A percentile compares a stretch with the other conserved stretches of the same genome.
Conservation (phyloP, 2,329 filamentous ascomycete species). For the Podosphaera aphanis region DNA sequence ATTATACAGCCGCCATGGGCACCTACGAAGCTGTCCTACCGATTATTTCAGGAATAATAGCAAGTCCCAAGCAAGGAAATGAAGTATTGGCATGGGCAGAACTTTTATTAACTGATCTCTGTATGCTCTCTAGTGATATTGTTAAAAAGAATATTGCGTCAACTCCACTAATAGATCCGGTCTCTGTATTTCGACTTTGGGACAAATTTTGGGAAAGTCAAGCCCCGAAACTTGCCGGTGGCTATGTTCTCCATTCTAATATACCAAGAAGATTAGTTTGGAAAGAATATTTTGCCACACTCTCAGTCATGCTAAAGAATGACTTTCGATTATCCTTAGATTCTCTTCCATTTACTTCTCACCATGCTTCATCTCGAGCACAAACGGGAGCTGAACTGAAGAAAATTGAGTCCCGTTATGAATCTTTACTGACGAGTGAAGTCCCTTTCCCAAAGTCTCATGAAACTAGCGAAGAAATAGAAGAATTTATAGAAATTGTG, state of each 20-base stretch:
- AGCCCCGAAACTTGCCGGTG: conserved; percentile 24
- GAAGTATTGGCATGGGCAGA: conserved; percentile 63
- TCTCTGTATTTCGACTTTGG: conserved; percentile 43
- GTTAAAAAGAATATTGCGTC: conserved; percentile 27
- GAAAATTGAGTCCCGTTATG: conserved; percentile 56
- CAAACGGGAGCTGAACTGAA: conserved; percentile 58
- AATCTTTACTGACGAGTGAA: conserved; percentile 53
- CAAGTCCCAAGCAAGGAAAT: conserved; percentile 27
- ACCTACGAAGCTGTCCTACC: conserved; percentile 43
- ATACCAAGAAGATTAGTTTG: conserved; percentile 48
- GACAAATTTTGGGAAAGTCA: conserved; percentile 38
- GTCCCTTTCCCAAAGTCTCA: conserved; percentile 68
- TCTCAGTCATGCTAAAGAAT: conserved; percentile 53
- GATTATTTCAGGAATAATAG: conserved; percentile 31
- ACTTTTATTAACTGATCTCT: conserved; percentile 50
- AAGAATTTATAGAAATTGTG: conserved; percentile 56
- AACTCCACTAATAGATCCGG: conserved; percentile 27
- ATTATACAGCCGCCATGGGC: conserved; percentile 34
- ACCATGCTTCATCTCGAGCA: conserved; percentile 29
- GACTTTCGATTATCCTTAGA: conserved; percentile 34
- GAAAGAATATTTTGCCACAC: conserved; percentile 60
- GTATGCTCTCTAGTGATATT: conserved; percentile 41
- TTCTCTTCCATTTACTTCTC: conserved; percentile 18
- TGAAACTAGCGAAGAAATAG: conserved; percentile 55
- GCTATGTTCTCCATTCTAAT: conserved; percentile 33